Base-by-base conservation (phyloP, 768 basidiomycete genomes). In the Phaeolepiota aurea region DNA sequence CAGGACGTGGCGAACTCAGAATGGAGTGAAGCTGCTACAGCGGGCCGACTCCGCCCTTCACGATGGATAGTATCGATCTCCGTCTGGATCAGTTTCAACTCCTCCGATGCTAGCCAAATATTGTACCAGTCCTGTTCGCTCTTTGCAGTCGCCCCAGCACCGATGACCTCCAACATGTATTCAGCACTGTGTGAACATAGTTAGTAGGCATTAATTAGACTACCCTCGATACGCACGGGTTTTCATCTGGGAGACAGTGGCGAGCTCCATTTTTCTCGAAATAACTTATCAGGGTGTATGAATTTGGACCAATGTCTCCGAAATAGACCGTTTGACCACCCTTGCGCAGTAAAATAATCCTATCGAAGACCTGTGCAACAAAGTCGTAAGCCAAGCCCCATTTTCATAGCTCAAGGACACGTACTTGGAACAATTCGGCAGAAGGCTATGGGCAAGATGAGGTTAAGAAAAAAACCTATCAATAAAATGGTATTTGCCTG, bases 271-370 rank as follows among this genome's bases (percentile, higher is more conserved):
- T 80, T 2, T 54, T 53, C 58, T 87, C 79, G 48, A 92, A 88
- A 62, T 92, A 91, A 5, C 69, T 56, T 41, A 87, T 75, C 22
- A 91, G 56, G 0, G 77, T 79, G 15, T 65, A 56, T 0, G 84
- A 67, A 44, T 83, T 78, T 14, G 61, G 48, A 1, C 87, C 87
- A 18, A 87, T 57, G 38, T 85, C 78, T 12, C 83, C 82, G 48
- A 83, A 82, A 61, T 84, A 87, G 12, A 82, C 79, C 4, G 71
- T 79, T 49, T 82, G 48, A 41, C 91, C 90, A n/a, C 91, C 89
- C 47, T 77, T 76, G 36, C 76, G 74, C 13, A 93, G 67, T 1
- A 94, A 69, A 2, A 93, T 63, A 9, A 94, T 64, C 13, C 84
- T 63, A 53, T 90, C 87, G 52, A 91, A 89, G 34, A 74, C 74